Evolutionary conservation across 2,329 filamentous ascomycete species (phyloP).

Genomic region (Stenocarpella maydis): DNA sequence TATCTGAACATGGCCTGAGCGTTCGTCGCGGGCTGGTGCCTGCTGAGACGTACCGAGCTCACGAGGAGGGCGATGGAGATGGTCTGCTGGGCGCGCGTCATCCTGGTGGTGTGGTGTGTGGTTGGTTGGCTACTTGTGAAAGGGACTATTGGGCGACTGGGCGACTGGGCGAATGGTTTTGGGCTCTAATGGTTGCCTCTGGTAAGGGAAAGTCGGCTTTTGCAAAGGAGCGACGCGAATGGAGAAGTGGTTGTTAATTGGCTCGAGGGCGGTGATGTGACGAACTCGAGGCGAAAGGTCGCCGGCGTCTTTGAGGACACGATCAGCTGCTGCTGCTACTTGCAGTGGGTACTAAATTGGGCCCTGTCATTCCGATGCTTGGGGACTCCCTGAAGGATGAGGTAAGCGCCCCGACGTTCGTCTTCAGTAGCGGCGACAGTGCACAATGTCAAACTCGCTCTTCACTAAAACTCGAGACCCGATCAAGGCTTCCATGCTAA

Average conservation of each 20-base stretch:
- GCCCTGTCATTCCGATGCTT: neutral
- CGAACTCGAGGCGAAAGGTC: neutral
- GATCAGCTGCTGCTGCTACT: conserved; percentile 14
- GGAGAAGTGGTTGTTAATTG: neutral
- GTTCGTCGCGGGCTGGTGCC: no score
- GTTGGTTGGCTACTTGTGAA: neutral
- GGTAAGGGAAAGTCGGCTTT: neutral
- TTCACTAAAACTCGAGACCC: neutral
- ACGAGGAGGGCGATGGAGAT: conserved; percentile 87
- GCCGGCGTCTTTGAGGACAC: conserved; percentile 20
- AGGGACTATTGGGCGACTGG: neutral
- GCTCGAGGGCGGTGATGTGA: neutral
- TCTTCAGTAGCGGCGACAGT: neutral
- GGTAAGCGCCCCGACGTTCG: neutral
- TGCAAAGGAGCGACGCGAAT: conserved; percentile 35
- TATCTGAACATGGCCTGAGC: no score
- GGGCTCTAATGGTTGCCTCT: no score
- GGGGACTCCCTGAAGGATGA: neutral
- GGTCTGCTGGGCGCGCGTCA: conserved; percentile 95
- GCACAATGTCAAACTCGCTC: neutral
- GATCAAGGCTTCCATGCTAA: no score
- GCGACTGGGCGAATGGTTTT: neutral
- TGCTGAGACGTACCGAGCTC: conserved; percentile 73
- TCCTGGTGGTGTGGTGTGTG: conserved; percentile 53
- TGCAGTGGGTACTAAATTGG: conserved; percentile 11